Conservation (phyloP, 805 yeast genomes). For the Metschnikowia peoriensis region DNA sequence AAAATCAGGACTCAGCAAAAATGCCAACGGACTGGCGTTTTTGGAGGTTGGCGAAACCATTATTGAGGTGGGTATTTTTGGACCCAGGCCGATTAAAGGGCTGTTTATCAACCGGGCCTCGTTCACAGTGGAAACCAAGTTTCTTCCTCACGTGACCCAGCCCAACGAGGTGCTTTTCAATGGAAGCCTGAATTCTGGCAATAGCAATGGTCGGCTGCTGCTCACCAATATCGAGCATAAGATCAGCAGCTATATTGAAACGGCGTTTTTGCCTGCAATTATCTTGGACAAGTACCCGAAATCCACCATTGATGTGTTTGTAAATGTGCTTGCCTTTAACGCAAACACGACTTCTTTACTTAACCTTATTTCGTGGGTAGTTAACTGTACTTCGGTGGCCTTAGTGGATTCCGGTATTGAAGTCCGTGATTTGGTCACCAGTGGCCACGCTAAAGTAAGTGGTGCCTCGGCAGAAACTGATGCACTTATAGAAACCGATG, state of each 20-base stretch:
- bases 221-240: slow-evolving; percentile 44
- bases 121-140: slow-evolving; percentile 57
- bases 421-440: slow-evolving; percentile 69
- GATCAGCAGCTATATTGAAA: slow-evolving; percentile 50
- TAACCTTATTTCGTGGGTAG: slow-evolving; percentile 48
- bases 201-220: slow-evolving; percentile 32
- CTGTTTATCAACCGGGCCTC: slow-evolving; percentile 67
- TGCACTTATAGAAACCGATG: slow-evolving; percentile 9
- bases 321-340: slow-evolving; percentile 58
- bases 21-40: slow-evolving; percentile 81
- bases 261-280: slow-evolving; percentile 52
- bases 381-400: slow-evolving; percentile 69
- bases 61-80: slow-evolving; percentile 71
- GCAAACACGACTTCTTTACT: slow-evolving; percentile 27
- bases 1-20: slow-evolving; percentile 62
- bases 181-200: slow-evolving; percentile 15
- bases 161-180: slow-evolving; percentile 34
- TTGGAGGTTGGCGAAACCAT: slow-evolving; percentile 64
- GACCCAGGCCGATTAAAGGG: slow-evolving; percentile 84
- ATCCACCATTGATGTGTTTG: slow-evolving; percentile 77
- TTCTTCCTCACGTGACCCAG: slow-evolving; percentile 49
- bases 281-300: slow-evolving; percentile 79
- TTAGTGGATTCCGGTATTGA: slow-evolving; percentile 85
- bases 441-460: slow-evolving; percentile 46
- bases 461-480: slow-evolving; percentile 11